Percentiles rank a stretch among this genome's conserved stretches.
phyloP scores from a whole-genome alignment of 1,284 basidiomycete species.

The Athelia psychrophila region DNA sequence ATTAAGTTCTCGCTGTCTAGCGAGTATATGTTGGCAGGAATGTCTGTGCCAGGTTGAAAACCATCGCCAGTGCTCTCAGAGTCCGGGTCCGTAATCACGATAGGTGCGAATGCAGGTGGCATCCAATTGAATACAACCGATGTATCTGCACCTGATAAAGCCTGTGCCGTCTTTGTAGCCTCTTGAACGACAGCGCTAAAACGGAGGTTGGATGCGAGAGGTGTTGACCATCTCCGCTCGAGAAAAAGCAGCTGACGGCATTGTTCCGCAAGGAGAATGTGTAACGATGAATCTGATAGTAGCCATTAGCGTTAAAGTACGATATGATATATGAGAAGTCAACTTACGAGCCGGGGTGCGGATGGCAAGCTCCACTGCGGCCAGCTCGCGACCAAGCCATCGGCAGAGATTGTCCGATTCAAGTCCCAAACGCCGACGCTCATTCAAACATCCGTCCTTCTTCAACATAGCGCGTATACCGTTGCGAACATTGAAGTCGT shows the following conservation, averaged over 20 bases:
- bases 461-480: constrained; percentile 30
- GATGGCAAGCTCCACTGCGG: constrained; percentile 11
- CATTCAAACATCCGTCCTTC: constrained; percentile 24
- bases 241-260: constrained; percentile 1
- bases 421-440: constrained; percentile 12
- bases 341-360: constrained; percentile 5
- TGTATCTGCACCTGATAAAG: background rate
- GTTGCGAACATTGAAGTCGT: constrained; percentile 23
- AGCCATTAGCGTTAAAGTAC: background rate
- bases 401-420: constrained; percentile 23
- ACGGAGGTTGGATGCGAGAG: constrained; percentile 4
- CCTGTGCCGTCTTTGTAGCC: background rate
- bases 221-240: constrained; percentile 6
- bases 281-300: background rate
- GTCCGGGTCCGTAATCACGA: background rate
- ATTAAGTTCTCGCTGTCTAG: background rate
- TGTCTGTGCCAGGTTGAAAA: background rate
- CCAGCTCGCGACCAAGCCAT: constrained; percentile 17
- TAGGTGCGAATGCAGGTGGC: background rate
- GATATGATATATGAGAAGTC: constrained; percentile 4
- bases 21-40: background rate
- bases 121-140: background rate
- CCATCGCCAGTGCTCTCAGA: background rate
- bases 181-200: background rate
- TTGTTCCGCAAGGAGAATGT: background rate